Evolutionary conservation across 2,329 filamentous ascomycete species (phyloP), one percentile per base, ranked within the genome.

Genomic region (Ramularia collo-cygni): DNA sequence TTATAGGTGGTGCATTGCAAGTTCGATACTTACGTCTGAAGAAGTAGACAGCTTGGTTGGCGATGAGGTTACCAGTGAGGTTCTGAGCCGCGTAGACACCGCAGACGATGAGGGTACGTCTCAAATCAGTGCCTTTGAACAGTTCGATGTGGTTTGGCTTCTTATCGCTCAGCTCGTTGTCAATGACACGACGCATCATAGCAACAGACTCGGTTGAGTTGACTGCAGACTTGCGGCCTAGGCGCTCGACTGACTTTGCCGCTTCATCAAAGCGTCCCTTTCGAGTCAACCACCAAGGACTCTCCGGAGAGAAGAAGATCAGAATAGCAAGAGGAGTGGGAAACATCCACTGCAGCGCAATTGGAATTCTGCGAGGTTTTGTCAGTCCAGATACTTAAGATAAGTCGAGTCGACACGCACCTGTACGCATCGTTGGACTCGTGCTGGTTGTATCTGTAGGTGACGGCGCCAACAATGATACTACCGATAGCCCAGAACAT

Each of bases 401-500:
- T 37, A 56, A 35, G 28, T 44, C 34, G 38, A 36, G 36, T 37
- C 46, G 45, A 6, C 18, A 35, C 66, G 43, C 58, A 71, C 68
- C 59, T 65, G 59, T 69, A 74, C 0, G 71, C 63, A 4, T 32
- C 42, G 3, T 55, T 17, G 46, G 58, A 42, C 12, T 42, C 0
- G 32, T 46, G 53, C 29, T 52, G 55, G 46, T 76, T 65, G 64
- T 76, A 78, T 34, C 60, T 54, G 57, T 75, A 80, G 37, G 72
- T 74, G 44, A 75, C 68, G 43, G 62, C 76, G 21, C 68, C 72
- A 16, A 80, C 77, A 42, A 81, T 76, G 55, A 81, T 80, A 26
- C 62, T 59, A 17, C 76, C 77, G 54, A 81, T 74, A 13, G 76
- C 72, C 76, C 76, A 81, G 64, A 75, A 77, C 75, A 80, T 79